phyloP scores from a whole-genome alignment of 2,329 filamentous ascomycete genomes.

The Cladobotryum protrusum region DNA sequence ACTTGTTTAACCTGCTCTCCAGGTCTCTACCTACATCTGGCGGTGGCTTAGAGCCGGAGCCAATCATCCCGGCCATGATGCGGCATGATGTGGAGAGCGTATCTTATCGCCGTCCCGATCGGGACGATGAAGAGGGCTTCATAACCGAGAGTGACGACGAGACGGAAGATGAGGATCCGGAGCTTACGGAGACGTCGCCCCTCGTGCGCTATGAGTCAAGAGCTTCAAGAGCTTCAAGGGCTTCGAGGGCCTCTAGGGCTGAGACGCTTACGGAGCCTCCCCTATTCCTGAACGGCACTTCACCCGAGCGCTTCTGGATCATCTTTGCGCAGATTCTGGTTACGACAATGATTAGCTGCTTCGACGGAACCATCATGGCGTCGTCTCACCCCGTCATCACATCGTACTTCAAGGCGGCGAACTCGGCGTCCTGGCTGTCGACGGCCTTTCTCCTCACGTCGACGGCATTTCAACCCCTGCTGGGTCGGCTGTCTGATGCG shows the following conservation, averaged over 20 bases:
- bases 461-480: slow-evolving; percentile 68
- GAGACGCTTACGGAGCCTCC: slow-evolving; percentile 7
- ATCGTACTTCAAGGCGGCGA: slow-evolving; percentile 70
- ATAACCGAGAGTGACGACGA: too few species aligned
- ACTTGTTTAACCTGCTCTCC: slow-evolving; percentile 26
- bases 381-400: slow-evolving; percentile 77
- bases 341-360: slow-evolving; percentile 35
- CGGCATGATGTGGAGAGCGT: slow-evolving; percentile 14
- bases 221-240: too few species aligned
- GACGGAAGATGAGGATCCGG: background rate
- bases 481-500: slow-evolving; percentile 68
- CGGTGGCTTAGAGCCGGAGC: slow-evolving; percentile 37
- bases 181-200: slow-evolving; percentile 20
- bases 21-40: slow-evolving; percentile 33
- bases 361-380: slow-evolving; percentile 77
- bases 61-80: slow-evolving; percentile 35
- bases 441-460: slow-evolving; percentile 73
- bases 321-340: slow-evolving; percentile 56
- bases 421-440: slow-evolving; percentile 76
- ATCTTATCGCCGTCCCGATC: background rate
- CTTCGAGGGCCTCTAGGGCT: background rate
- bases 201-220: slow-evolving; percentile 14
- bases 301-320: slow-evolving; percentile 51
- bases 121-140: slow-evolving; percentile 8
- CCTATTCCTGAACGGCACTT: slow-evolving; percentile 41